Evolutionary conservation across 768 basidiomycete genomes (phyloP).

Genomic region (Coprinopsis strossmayeri): DNA sequence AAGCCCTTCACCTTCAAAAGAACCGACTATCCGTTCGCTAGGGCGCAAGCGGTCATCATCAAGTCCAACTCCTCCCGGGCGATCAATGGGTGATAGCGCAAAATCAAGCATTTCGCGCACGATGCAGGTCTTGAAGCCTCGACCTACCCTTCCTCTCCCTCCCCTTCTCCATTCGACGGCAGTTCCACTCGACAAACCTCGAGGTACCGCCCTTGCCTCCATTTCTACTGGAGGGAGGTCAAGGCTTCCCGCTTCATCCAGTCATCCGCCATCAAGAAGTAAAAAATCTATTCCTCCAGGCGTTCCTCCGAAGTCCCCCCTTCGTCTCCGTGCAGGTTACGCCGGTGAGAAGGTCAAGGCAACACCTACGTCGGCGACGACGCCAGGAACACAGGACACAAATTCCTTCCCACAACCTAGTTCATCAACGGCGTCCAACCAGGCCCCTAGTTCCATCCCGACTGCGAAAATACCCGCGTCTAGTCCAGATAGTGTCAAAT

Average conservation of each 20-base stretch:
- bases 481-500: background rate
- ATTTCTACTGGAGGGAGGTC: background rate
- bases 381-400: background rate
- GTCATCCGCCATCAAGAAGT: background rate
- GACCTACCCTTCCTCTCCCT: background rate
- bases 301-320: constrained; percentile 5
- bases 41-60: constrained; percentile 3
- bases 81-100: background rate
- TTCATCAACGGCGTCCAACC: background rate
- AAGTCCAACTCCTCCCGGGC: constrained; percentile 1
- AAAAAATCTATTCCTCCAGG: background rate
- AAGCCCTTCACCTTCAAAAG: background rate
- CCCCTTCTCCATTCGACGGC: background rate
- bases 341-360: background rate
- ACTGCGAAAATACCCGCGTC: background rate
- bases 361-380: background rate
- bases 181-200: background rate
- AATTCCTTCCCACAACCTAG: too few species aligned
- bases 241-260: background rate
- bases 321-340: background rate
- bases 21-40: background rate
- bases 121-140: constrained; percentile 2
- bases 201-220: background rate
- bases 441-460: background rate
- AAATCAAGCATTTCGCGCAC: background rate